A percentile compares a stretch with the other conserved stretches of the same genome.
phyloP scores from a whole-genome alignment of 352 stramenopile species.

The Globisporangium perplexum region DNA sequence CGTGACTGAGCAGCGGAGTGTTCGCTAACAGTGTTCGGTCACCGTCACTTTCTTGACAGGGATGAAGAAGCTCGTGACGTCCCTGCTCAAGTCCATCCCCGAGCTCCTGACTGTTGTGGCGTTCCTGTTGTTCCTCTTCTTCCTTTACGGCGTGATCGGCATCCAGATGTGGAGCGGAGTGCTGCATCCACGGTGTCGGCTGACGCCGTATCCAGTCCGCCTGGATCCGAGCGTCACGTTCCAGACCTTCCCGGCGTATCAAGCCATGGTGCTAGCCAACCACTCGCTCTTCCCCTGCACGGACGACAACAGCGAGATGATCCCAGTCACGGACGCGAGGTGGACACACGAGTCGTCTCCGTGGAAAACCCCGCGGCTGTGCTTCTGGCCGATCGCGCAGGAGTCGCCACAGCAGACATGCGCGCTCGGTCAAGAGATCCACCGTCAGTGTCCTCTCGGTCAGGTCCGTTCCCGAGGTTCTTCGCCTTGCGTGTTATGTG shows the following conservation, averaged over 20 bases:
- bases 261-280: slow-evolving; percentile 27
- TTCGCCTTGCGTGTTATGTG: too few relatives aligned
- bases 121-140: slow-evolving; percentile 81
- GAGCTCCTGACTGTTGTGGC: slow-evolving; percentile 73
- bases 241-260: slow-evolving; percentile 23
- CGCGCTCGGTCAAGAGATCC: slow-evolving; percentile 29
- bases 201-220: slow-evolving; percentile 62
- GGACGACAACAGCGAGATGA: slow-evolving; percentile 22
- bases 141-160: slow-evolving; percentile 80
- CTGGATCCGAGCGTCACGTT: slow-evolving; percentile 32
- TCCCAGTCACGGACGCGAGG: slow-evolving; percentile 22
- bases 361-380: slow-evolving; percentile 57
- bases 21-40: background rate
- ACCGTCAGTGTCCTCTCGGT: slow-evolving; percentile 31
- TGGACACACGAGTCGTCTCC: slow-evolving; percentile 49
- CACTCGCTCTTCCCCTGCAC: slow-evolving; percentile 27
- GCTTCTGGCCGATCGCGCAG: slow-evolving; percentile 87
- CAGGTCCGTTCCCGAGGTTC: slow-evolving; percentile 17
- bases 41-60: slow-evolving; percentile 20
- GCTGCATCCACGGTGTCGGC: slow-evolving; percentile 53
- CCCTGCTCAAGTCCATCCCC: slow-evolving; percentile 71
- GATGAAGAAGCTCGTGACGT: slow-evolving; percentile 73
- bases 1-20: too few relatives aligned
- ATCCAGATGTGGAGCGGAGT: slow-evolving; percentile 78
- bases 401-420: slow-evolving; percentile 56